A percentile compares a stretch with the other conserved stretches of the same genome.
Conservation (phyloP, 2,329 filamentous ascomycete species). For the Tolypocladium amazonense region DNA sequence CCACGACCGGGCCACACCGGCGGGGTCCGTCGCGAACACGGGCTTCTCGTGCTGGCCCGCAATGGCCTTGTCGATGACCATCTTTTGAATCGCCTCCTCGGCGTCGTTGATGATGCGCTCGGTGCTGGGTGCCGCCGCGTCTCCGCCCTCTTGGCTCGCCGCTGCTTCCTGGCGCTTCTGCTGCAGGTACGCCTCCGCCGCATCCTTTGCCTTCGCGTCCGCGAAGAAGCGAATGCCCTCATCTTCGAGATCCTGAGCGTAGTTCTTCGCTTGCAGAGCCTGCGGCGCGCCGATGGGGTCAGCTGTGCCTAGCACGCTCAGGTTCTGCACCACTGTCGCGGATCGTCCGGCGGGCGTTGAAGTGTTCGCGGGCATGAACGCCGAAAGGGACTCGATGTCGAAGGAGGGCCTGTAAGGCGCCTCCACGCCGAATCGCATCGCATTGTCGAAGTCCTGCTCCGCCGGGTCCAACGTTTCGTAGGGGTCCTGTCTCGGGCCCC, state of each 20-base stretch:
- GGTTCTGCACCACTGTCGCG: conserved; percentile 23
- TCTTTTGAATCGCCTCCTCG: conserved; percentile 21
- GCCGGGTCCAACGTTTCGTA: conserved; percentile 18
- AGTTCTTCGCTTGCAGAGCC: conserved; percentile 16
- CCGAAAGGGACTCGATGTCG: conserved; percentile 18
- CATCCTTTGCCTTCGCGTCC: conserved; percentile 15
- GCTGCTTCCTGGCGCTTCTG: conserved; percentile 10
- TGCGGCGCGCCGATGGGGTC: conserved; percentile 21
- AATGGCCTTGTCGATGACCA: conserved; percentile 21
- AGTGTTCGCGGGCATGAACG: conserved; percentile 19
- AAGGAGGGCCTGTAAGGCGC: conserved; percentile 22
- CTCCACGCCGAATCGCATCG: conserved; percentile 22
- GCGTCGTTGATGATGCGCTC: conserved; percentile 19
- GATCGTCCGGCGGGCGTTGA: conserved; percentile 15
- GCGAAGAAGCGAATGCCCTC: conserved; percentile 21
- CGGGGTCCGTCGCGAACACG: conserved; percentile 19
- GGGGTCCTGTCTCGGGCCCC: conserved; percentile 11
- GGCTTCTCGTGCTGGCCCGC: conserved; percentile 26
- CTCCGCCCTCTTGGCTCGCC: conserved; percentile 7
- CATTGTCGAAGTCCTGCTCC: conserved; percentile 23
- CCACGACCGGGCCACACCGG: conserved; percentile 23
- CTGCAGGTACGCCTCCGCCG: conserved; percentile 19
- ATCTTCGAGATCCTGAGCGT: conserved; percentile 19
- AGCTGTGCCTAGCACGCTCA: conserved; percentile 23
- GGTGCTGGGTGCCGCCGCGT: background rate